Conservation (phyloP, 2,329 filamentous ascomycete genomes). For the Gremmenia infestans region DNA sequence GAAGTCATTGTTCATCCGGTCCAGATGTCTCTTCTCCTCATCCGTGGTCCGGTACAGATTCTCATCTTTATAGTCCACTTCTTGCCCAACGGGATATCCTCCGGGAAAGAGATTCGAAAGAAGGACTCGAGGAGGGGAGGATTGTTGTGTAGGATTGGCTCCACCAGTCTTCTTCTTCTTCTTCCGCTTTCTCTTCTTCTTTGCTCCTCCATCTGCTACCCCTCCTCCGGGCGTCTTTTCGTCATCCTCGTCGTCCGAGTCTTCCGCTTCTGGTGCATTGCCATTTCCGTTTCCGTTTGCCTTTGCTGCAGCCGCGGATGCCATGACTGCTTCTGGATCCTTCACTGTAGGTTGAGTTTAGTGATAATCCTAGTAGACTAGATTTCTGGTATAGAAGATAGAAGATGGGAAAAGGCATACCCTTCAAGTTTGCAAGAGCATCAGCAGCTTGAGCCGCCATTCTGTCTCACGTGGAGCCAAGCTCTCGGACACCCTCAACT, state of each 20-base stretch:
- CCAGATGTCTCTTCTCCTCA: slow-evolving; percentile 80
- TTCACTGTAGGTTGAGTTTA: slow-evolving; percentile 23
- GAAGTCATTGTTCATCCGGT: slow-evolving; percentile 76
- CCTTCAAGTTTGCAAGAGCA: slow-evolving; percentile 90
- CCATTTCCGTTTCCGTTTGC: slow-evolving; percentile 22
- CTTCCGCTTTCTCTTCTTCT: slow-evolving; percentile 59
- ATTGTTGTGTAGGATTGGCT: slow-evolving; percentile 60
- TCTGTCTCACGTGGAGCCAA: slow-evolving; percentile 7
- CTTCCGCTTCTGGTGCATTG: slow-evolving; percentile 33
- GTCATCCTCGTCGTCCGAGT: slow-evolving; percentile 51
- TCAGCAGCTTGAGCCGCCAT: slow-evolving; percentile 49
- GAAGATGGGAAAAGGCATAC: slow-evolving; percentile 67
- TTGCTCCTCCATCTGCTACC: slow-evolving; percentile 34
- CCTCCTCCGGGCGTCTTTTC: slow-evolving; percentile 36
- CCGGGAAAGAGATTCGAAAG: slow-evolving; percentile 70
- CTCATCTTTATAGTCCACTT: slow-evolving; percentile 72
- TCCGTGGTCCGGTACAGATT: slow-evolving; percentile 74
- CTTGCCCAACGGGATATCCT: slow-evolving; percentile 71
- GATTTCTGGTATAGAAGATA: neutral
- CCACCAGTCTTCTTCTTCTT: slow-evolving; percentile 73
- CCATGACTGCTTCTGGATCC: slow-evolving; percentile 27
- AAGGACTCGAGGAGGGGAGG: slow-evolving; percentile 67
- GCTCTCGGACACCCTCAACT: neutral
- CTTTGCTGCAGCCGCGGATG: slow-evolving; percentile 25
- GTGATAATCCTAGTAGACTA: neutral